phyloP scores from a whole-genome alignment of 1,284 basidiomycete species.

The Cryptococcus jaspeensis region DNA sequence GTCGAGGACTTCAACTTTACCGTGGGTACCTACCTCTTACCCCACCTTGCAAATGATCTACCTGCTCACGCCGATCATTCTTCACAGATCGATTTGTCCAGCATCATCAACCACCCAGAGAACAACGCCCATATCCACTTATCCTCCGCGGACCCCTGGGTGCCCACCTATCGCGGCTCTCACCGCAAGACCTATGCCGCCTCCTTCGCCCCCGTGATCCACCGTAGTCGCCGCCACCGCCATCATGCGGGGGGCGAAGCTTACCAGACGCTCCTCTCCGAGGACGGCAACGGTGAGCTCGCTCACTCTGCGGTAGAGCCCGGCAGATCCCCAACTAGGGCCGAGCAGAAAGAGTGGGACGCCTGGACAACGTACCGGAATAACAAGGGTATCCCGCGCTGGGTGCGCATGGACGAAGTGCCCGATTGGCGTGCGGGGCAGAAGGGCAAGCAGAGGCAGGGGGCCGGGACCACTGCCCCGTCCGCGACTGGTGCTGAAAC shows the following conservation, averaged over 20 bases:
- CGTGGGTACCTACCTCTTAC: constrained; percentile 16
- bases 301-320: constrained; percentile 7
- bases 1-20: constrained; percentile 45
- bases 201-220: constrained; percentile 8
- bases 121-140: constrained; percentile 36
- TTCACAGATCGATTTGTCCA: constrained; percentile 36
- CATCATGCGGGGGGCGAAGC: not conserved
- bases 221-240: not conserved
- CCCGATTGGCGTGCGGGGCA: constrained; percentile 22
- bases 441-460: constrained; percentile 8
- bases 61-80: not conserved
- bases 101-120: constrained; percentile 27
- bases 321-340: constrained; percentile 9
- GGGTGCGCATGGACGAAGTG: constrained; percentile 18
- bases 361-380: constrained; percentile 14
- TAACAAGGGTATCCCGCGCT: constrained; percentile 28
- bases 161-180: constrained; percentile 21
- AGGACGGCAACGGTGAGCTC: not conserved
- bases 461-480: not conserved
- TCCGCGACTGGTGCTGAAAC: not conserved
- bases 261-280: constrained; percentile 2
- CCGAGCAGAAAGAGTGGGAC: constrained; percentile 5
- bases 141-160: constrained; percentile 11
- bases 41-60: not conserved
- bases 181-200: constrained; percentile 18